Percentiles rank a stretch among this genome's conserved stretches.
These are phyloP conservation scores for Phytophthora cactorum DNA, from an alignment of 352 stramenopile species.

Conservation along the genomic window DNA sequence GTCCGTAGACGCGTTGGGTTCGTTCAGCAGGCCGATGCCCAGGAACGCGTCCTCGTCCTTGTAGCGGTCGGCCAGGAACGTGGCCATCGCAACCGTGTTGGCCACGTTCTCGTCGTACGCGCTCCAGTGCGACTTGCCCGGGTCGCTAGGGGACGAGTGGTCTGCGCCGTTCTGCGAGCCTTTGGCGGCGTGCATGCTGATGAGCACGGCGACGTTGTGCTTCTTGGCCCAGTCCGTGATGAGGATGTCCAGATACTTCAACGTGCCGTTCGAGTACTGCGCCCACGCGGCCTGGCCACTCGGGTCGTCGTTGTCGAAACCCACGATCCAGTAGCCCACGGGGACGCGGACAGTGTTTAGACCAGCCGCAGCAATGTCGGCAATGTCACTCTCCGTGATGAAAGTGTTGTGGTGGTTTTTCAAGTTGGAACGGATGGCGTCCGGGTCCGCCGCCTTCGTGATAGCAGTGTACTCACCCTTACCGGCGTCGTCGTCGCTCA, in stretches of 20 bases:
- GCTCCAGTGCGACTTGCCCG: constrained; percentile 53
- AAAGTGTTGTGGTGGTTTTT: constrained; percentile 65
- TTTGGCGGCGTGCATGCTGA: constrained; percentile 76
- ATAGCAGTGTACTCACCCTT: constrained; percentile 74
- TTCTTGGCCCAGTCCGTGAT: constrained; percentile 50
- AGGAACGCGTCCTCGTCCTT: constrained; percentile 70
- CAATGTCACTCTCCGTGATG: constrained; percentile 76
- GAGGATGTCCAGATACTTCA: constrained; percentile 58
- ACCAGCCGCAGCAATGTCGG: constrained; percentile 51
- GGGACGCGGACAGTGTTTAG: constrained; percentile 85
- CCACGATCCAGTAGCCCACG: constrained; percentile 83
- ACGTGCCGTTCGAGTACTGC: constrained; percentile 43
- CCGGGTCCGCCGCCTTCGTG: constrained; percentile 37
- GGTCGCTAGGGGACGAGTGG: constrained; percentile 62
- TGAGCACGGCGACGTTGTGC: constrained; percentile 62
- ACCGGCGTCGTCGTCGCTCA: constrained; percentile 37
- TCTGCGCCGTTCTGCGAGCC: constrained; percentile 83
- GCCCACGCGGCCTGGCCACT: constrained; percentile 43
- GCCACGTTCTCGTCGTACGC: constrained; percentile 63
- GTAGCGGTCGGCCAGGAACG: constrained; percentile 68
- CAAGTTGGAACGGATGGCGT: constrained; percentile 47
- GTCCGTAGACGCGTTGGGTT: constrained; percentile 54
- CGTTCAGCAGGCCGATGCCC: constrained; percentile 73
- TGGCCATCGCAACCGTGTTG: constrained; percentile 52
- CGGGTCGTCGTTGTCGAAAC: constrained; percentile 62